A percentile compares a stretch with the other conserved stretches of the same genome.
Evolutionary conservation across 352 stramenopile species (phyloP).

Genomic region (Bremia lactucae): DNA sequence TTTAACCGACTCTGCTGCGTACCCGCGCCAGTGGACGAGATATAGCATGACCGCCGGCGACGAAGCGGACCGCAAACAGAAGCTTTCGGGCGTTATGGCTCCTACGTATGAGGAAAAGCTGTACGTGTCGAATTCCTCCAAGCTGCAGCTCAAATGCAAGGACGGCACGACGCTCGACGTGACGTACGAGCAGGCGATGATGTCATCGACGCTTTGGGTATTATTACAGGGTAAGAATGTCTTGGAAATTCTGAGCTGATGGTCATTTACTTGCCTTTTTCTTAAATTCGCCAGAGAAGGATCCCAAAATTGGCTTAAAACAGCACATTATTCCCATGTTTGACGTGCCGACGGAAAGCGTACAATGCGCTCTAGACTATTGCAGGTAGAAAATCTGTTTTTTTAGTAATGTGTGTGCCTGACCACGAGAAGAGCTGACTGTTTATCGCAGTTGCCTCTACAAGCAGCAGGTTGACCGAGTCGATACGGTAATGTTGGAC

Average conservation of each 20-base stretch:
- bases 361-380: constrained; percentile 61
- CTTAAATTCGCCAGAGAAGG: constrained; percentile 45
- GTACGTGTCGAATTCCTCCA: constrained; percentile 22
- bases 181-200: constrained; percentile 78
- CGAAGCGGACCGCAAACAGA: too few relatives aligned
- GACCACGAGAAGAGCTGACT: not conserved
- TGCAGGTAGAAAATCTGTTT: constrained; percentile 44
- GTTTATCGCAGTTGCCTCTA: constrained; percentile 48
- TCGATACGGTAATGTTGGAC: constrained; percentile 39
- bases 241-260: not conserved
- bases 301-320: constrained; percentile 36
- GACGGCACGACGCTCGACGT: constrained; percentile 60
- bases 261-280: too few relatives aligned
- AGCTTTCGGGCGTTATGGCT: constrained; percentile 8
- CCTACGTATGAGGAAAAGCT: constrained; percentile 6
- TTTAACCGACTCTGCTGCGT: too few relatives aligned
- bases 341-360: constrained; percentile 59
- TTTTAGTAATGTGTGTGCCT: not conserved
- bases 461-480: constrained; percentile 61
- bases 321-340: constrained; percentile 70
- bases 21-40: too few relatives aligned
- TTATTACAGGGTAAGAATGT: constrained; percentile 39
- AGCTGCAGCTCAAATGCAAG: constrained; percentile 67
- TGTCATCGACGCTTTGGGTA: constrained; percentile 79
- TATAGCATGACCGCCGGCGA: too few relatives aligned